Conservation (phyloP, 768 basidiomycete species). For the Leucocoprinus leucothites region DNA sequence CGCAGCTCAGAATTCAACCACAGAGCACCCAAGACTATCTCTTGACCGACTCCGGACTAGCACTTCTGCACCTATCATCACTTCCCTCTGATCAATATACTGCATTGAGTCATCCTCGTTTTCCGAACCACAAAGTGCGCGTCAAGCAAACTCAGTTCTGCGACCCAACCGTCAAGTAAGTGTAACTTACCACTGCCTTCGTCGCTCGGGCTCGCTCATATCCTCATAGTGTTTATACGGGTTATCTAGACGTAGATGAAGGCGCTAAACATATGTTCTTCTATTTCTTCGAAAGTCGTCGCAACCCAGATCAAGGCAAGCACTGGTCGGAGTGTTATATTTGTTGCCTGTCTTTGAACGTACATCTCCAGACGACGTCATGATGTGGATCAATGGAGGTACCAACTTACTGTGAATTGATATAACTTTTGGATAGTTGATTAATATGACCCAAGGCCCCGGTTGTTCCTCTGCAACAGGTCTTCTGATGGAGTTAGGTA, state of each 20-base stretch:
- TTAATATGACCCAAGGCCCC: slow-evolving; percentile 27
- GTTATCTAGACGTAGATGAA: slow-evolving; percentile 59
- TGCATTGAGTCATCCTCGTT: slow-evolving; percentile 40
- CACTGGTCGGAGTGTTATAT: not conserved
- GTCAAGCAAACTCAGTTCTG: slow-evolving; percentile 57
- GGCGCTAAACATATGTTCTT: slow-evolving; percentile 67
- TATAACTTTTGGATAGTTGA: not conserved
- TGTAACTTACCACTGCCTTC: not conserved
- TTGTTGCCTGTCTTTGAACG: not conserved
- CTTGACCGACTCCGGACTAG: not conserved
- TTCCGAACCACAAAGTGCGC: slow-evolving; percentile 50
- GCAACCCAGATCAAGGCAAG: slow-evolving; percentile 45
- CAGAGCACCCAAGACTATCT: not conserved
- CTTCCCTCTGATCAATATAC: slow-evolving; percentile 25
- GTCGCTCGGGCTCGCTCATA: not conserved
- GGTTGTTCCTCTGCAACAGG: slow-evolving; percentile 44
- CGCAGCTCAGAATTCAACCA: not conserved
- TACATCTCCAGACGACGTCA: slow-evolving; percentile 43
- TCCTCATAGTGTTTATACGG: slow-evolving; percentile 29
- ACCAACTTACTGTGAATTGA: slow-evolving; percentile 1
- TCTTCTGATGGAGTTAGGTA: slow-evolving; percentile 61
- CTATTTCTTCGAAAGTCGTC: slow-evolving; percentile 76
- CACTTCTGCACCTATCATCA: slow-evolving; percentile 1
- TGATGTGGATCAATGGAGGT: slow-evolving; percentile 56
- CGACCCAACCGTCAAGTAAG: slow-evolving; percentile 53